Base-by-base conservation (phyloP, 768 basidiomycete genomes). In the Tylopilus plumbeoviolaceoides region DNA sequence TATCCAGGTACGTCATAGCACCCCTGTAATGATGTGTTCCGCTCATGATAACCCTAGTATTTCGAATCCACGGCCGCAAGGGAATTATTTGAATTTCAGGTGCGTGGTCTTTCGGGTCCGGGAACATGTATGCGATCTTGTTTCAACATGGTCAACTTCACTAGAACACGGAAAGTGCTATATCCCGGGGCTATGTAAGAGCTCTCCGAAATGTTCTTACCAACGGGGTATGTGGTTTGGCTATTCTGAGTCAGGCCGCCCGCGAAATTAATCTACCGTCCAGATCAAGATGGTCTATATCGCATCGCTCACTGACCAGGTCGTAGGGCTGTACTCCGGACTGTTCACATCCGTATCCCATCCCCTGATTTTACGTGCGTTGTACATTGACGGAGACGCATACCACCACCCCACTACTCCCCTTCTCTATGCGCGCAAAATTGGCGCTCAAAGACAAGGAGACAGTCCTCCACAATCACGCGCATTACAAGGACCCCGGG, bases 1-100 rank as follows among this genome's bases (percentile, higher is more conserved):
- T 70, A 77, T 91, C 44, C 89, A 90, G 75, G 88, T 81, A 60
- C 44, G 77, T 60, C 30, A 45, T 31, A 30, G 45, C 14, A 4
- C 18, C 1, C 36, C 18, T 50, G 35, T 44, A 38, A 50, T 27
- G 38, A 23, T 25, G 41, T 50, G 5, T 44, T 27, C 28, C 18
- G 31, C 55, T 55, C 40, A 60, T 28, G 44, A n/a, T 28, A 39
- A 43, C 21, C 50, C 20, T 28, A 91, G 85, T 95, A 93, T 64
- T 87, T 95, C 52, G 94, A 95, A 69, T 83, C 83, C n/a, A 77
- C 82, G 3, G 91, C 93, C 18, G 92, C 93, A 4, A 77, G 84
- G 46, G 95, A 99, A 67, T 72, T 99, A 12, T 99, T 98, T 66
- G 94, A 97, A 60, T 98, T 95, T 67, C 95, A 98, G 81, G 89